Base-by-base conservation (phyloP, 345 rosid species). In the Citrus inodora region DNA sequence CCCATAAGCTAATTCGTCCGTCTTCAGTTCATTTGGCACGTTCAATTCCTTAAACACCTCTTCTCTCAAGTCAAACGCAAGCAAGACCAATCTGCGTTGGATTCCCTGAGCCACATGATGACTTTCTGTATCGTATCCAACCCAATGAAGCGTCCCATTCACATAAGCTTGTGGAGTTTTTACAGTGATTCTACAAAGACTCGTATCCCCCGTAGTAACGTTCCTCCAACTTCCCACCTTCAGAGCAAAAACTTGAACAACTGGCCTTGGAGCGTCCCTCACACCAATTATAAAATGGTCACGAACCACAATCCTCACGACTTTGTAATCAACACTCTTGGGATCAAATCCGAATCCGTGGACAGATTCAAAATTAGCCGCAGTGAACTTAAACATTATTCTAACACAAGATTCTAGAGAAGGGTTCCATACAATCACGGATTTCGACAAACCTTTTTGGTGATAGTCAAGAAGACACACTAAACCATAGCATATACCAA, bases 81-180 rank as follows among this genome's bases (percentile, higher is more conserved):
- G 81, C 17, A 83, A 14, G 17, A 80, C 55, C 58, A 83, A n/a
- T 38, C 64, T 61, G 5, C 74, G 55, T 38, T 46, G 51, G 51
- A 46, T 46, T 46, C 51, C 17, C 51, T 46, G 51, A 13, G 13
- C 51, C 17, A 13, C 60, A 40, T 24, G 33, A 6, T 17, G 42
- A 2, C 66, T 7, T 48, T 65, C 25, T 0, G 24, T 74, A 60
- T 70, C 37, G 46, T 73, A 73, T n/a, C 85, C 90, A 67, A 87
- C 71, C 88, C 90, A 87, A 70, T 87, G 87, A 37, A 87, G 58
- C 28, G 81, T 79, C n/a, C 85, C 83, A 28, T 80, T 66, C 13
- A 82, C 25, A 56, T 75, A 81, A 64, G 65, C 86, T 70, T 73
- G 82, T 4, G 75, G 28, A 10, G 82, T 77, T 37, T 73, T 46